Evolutionary conservation across 2,329 filamentous ascomycete species (phyloP).

Genomic region (Exophiala sp.): DNA sequence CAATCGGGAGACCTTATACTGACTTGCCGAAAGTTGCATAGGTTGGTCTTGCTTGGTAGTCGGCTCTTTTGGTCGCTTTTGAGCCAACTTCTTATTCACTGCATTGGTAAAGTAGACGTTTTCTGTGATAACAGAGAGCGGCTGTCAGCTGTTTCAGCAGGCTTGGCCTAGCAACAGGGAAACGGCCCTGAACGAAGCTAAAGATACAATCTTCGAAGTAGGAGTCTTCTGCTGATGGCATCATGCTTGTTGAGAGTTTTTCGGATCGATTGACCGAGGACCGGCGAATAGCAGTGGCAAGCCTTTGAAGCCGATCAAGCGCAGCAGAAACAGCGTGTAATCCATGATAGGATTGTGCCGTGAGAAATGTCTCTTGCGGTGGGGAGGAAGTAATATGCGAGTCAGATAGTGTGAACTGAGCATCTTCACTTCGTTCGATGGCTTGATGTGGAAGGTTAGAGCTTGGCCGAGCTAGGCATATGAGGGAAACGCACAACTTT

Average conservation of each 20-base stretch:
- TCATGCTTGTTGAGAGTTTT: not conserved
- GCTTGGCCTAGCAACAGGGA: not conserved
- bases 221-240: not conserved
- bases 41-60: not conserved
- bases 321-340: not conserved
- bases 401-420: no score
- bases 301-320: conserved; percentile 1
- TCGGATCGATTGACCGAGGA: not conserved
- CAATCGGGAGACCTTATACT: not conserved
- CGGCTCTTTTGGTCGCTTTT: not conserved
- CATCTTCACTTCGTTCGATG: not conserved
- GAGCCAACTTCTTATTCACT: not conserved
- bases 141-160: not conserved
- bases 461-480: not conserved
- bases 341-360: not conserved
- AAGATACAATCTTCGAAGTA: not conserved
- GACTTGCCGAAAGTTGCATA: not conserved
- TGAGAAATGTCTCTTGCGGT: not conserved
- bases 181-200: not conserved
- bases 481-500: not conserved
- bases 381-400: not conserved
- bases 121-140: not conserved
- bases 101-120: not conserved
- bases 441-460: not conserved
- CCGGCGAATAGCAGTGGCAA: not conserved